Base-by-base conservation (phyloP, 345 rosid species). In the Populus pruinosa region DNA sequence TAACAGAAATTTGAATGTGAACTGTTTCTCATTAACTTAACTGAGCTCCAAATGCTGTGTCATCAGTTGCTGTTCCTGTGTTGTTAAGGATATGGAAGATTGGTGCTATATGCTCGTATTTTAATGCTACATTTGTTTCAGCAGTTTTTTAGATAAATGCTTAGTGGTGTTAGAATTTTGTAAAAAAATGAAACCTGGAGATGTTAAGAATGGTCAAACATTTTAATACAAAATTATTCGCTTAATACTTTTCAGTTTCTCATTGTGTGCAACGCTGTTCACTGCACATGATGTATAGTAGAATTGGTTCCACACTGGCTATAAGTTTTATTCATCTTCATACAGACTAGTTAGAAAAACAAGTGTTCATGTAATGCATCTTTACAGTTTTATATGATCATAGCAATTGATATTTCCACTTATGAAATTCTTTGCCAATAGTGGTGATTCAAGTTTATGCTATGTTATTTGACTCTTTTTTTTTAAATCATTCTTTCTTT, bases 51-150 rank as follows among this genome's bases (percentile, higher is more conserved):
- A 31, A 10, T 31, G 25, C 21, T 33, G 69, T n/a, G 11, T 64
- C 61, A 29, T 21, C 21, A 29, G 13, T 64, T 47, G n/a, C 23
- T 65, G 41, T 27, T 55, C 23, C 23, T 21, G 12, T 23, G 13
- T 9, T 13, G 23, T 70, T n/a, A 61, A 67, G 41, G 64, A 71
- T 66, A 35, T 78, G 17, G 53, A 17, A 50, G 70, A n/a, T 31
- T 78, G 47, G 43, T 69, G 61, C 41, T 38, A 36, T 70, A 59
- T 81, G 35, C 55, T 78, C 65, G 6, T 25, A 6, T 63, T 38
- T 59, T 50, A 18, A 13, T 25, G 11, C 64, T 18, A 12, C 49
- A 44, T 74, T 81, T 59, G 25, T 36, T 33, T 55, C 9, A 1
- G 16, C 6, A 29, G 3, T 31, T 20, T n/a, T 39, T 67, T 50